A percentile compares a stretch with the other conserved stretches of the same genome.
These are phyloP conservation scores for Globisporangium nodosum DNA, from an alignment of 352 stramenopile genomes.

Conservation along the genomic window DNA sequence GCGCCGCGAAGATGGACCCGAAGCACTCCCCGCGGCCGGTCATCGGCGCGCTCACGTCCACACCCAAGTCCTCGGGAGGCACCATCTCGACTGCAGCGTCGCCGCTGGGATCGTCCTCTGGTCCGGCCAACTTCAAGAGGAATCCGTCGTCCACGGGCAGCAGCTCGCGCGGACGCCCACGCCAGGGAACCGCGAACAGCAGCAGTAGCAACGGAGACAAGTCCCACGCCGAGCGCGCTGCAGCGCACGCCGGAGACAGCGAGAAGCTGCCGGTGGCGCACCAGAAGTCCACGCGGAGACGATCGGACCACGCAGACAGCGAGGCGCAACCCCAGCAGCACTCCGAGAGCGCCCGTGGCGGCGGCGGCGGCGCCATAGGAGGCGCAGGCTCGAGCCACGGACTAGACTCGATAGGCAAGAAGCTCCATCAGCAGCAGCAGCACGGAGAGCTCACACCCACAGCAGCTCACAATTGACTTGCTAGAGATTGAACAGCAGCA, in stretches of 20 bases:
- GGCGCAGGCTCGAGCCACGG: conserved; percentile 1
- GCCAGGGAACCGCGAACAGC: conserved; percentile 21
- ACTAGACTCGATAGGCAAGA: conserved; percentile 24
- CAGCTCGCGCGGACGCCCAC: conserved; percentile 28
- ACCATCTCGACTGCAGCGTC: neutral
- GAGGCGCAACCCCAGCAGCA: conserved; percentile 8
- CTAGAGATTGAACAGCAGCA: neutral
- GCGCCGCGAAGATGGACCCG: conserved; percentile 23
- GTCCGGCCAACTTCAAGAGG: conserved; percentile 35
- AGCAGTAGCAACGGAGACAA: conserved; percentile 22
- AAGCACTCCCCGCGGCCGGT: conserved; percentile 36
- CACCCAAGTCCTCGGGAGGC: conserved; percentile 10
- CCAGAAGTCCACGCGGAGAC: conserved; percentile 37
- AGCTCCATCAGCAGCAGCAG: conserved; percentile 7
- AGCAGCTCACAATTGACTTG: conserved; percentile 11
- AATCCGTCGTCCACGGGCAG: conserved; percentile 38
- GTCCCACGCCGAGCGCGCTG: conserved; percentile 34
- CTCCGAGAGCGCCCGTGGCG: conserved; percentile 9
- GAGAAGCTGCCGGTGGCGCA: conserved; percentile 42
- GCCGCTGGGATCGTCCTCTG: conserved; percentile 5
- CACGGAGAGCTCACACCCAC: conserved; percentile 8
- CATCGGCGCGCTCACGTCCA: conserved; percentile 20
- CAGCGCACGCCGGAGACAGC: conserved; percentile 32
- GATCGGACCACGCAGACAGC: conserved; percentile 41
- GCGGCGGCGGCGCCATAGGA: conserved; percentile 8